Conservation (phyloP, 2,329 filamentous ascomycete species). For the Paecilomyces dactylethromorphus region DNA sequence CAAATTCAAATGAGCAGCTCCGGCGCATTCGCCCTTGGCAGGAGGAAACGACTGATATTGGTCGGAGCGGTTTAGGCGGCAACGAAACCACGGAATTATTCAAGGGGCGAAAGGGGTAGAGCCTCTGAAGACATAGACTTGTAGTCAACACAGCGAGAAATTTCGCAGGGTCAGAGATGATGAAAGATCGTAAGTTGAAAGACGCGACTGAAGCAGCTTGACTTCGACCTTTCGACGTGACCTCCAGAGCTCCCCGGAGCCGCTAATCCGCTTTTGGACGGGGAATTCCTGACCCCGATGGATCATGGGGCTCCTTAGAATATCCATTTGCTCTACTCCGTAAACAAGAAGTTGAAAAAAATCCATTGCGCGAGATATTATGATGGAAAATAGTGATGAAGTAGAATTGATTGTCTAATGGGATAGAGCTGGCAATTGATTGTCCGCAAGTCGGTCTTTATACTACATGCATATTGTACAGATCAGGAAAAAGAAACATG, state of each 20-base stretch:
- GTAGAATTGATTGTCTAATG: neutral
- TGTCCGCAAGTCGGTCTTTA: neutral
- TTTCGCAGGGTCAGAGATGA: neutral
- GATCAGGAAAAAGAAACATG: conserved; percentile 6
- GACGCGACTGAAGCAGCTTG: neutral
- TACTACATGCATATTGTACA: conserved; percentile 15
- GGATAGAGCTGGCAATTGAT: neutral
- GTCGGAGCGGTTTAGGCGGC: neutral
- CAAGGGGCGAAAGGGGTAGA: neutral
- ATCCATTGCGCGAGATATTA: neutral
- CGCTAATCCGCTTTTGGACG: conserved; percentile 9
- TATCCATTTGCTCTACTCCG: neutral
- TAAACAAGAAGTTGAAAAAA: neutral
- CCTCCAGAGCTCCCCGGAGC: conserved; percentile 6
- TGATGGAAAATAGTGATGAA: neutral
- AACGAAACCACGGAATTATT: neutral
- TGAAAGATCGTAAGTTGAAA: neutral
- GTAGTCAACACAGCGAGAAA: neutral
- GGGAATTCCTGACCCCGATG: neutral
- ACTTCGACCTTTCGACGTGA: neutral
- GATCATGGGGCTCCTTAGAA: neutral
- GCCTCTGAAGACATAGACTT: neutral
- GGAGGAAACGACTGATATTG: neutral
- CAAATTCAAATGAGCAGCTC: conserved; percentile 22
- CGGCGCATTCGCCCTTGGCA: conserved; percentile 21